Conservation (phyloP, 805 yeast species). For the Candida ulmi region DNA sequence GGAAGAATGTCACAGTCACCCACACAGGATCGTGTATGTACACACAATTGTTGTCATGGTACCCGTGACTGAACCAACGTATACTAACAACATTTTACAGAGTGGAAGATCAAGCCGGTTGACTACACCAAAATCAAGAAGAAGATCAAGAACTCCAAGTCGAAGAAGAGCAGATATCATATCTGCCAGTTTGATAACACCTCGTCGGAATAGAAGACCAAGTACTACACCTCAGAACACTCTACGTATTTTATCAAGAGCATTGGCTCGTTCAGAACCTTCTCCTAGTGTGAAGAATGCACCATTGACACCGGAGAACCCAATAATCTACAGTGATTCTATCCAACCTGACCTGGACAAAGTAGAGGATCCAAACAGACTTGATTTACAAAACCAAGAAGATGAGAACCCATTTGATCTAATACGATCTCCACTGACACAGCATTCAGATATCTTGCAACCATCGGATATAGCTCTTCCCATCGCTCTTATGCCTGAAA, state of each 20-base stretch:
- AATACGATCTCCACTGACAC: no score
- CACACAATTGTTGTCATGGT: no score
- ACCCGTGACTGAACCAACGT: no score
- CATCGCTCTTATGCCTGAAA: background rate
- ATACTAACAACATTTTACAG: background rate
- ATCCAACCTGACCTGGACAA: no score
- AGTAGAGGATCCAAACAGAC: background rate
- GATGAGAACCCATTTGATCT: no score
- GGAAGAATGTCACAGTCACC: no score
- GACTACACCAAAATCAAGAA: conserved; percentile 11
- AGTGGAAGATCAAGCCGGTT: conserved; percentile 2
- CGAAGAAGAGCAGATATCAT: conserved; percentile 20
- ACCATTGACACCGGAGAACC: background rate
- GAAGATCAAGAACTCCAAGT: conserved; percentile 18
- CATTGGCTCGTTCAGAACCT: conserved; percentile 7
- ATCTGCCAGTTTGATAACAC: conserved; percentile 16
- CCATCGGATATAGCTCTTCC: background rate
- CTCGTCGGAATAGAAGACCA: conserved; percentile 15
- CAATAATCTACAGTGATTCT: background rate
- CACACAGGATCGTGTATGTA: background rate
- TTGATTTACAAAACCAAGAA: background rate
- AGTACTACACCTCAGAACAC: conserved; percentile 19
- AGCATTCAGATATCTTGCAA: background rate
- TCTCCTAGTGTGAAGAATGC: background rate
- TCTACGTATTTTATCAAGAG: conserved; percentile 17